Base-by-base conservation (phyloP, 495 filamentous ascomycete genomes). In the Aspergillus hancockii region DNA sequence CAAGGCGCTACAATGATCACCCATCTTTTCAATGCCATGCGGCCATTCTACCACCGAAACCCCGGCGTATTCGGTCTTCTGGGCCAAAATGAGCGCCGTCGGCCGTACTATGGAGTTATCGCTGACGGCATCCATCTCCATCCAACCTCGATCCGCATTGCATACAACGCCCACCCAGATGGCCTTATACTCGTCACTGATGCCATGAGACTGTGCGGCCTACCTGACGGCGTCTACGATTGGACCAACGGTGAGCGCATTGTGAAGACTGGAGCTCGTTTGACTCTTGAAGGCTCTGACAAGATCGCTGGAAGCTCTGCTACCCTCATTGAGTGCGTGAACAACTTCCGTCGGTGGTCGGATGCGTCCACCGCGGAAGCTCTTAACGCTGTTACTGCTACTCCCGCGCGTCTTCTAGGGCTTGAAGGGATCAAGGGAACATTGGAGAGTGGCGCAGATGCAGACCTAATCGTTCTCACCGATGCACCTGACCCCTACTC, bases 1-100 rank as follows among this genome's bases (percentile, higher is more conserved):
- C 71, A 81, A 21, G 91, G 91, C 45, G 90, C 88, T 2, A 90
- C 79, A 30, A 93, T 91, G 89, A 84, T 95, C 34, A 96, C 91
- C 1, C 91, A 96, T 66, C 79, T 95, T 2, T 96, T 94, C 80
- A 95, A 96, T 67, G 91, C 90, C 16, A 95, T 95, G 90, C 82
- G 85, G 6, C 89, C 89, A 16, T 84, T 93, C 8, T 89, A 91
- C 68, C 90, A 93, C 77, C 87, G 91, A 38, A 88, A 92, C 69
- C 90, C 91, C 0, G 90, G 91, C 43, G 83, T 93, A 62, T 92
- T 93, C 67, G 91, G 91, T 21, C 78, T 92, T 0, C 73, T 96
- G 55, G 75, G 84, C 7, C 77, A 81, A 47, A 74, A 61, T 47
- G 75, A 76, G 60, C 71, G 68, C 36, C 71, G 70, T 4, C 68